These are phyloP conservation scores for Akanthomyces dipterigenus DNA, from an alignment of 2,329 filamentous ascomycete species.

Conservation along the genomic window DNA sequence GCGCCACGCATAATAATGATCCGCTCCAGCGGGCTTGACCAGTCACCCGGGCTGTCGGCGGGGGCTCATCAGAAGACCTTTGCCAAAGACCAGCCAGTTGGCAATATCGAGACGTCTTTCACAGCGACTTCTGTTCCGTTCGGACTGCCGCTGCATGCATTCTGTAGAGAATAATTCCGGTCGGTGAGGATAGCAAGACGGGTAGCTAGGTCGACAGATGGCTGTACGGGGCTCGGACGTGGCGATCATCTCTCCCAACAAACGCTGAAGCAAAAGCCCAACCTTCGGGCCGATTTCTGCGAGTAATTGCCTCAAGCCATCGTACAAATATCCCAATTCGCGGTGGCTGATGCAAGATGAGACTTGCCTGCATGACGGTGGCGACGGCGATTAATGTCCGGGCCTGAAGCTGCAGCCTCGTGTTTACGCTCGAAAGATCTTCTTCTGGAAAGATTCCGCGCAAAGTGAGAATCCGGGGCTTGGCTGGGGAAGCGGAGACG, in stretches of 20 bases:
- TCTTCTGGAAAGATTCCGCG: background rate
- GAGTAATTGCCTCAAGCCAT: background rate
- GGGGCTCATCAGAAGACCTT: background rate
- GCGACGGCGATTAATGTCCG: background rate
- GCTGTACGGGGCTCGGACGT: background rate
- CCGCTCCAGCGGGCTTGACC: background rate
- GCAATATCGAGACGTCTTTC: background rate
- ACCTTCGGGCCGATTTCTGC: background rate
- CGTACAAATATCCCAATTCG: no score
- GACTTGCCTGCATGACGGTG: background rate
- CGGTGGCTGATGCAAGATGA: background rate
- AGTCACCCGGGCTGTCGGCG: background rate
- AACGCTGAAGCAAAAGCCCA: background rate
- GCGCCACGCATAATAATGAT: background rate
- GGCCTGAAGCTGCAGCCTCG: background rate
- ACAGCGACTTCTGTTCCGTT: background rate
- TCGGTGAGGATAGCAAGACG: background rate
- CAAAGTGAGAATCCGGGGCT: background rate
- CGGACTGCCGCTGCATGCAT: background rate
- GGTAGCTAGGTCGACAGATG: no score
- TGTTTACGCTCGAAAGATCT: background rate
- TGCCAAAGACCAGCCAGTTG: no score
- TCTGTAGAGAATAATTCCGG: background rate
- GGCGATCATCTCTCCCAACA: background rate
- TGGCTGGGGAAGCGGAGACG: background rate